Conservation (phyloP, 2,329 filamentous ascomycete genomes). For the Esteya vermicola region DNA sequence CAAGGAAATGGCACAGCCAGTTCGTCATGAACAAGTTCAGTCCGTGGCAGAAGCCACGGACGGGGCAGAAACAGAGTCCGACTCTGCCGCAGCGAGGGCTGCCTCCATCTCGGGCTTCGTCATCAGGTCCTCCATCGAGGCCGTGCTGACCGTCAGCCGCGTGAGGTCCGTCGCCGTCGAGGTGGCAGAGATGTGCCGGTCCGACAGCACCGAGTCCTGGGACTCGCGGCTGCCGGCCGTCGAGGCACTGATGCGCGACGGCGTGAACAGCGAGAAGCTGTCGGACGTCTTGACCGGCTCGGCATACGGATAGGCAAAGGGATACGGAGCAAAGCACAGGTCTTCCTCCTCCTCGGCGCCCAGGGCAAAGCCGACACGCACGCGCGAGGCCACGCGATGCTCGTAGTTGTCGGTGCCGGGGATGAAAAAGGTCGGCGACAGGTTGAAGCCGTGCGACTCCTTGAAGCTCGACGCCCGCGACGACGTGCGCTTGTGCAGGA, state of each 20-base stretch:
- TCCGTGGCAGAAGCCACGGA: background rate
- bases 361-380: conserved; percentile 8
- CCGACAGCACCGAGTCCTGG: conserved; percentile 29
- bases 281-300: conserved; percentile 21
- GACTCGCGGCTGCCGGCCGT: conserved; percentile 37
- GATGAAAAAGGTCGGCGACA: conserved; percentile 49
- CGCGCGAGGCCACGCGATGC: background rate
- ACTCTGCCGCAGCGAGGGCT: too few species aligned
- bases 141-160: conserved; percentile 37
- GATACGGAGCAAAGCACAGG: conserved; percentile 19
- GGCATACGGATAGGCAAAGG: conserved; percentile 20
- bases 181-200: conserved; percentile 37
- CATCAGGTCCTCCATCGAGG: conserved; percentile 21
- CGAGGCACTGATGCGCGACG: conserved; percentile 37
- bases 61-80: background rate
- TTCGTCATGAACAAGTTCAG: background rate
- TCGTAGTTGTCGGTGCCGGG: conserved; percentile 34
- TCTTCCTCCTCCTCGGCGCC: conserved; percentile 17
- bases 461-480: conserved; percentile 41
- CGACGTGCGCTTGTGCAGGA: conserved; percentile 22
- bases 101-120: conserved; percentile 7
- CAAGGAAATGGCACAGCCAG: background rate
- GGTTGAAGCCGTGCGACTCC: conserved; percentile 42
- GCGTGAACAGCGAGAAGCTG: conserved; percentile 17
- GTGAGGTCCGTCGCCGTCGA: conserved; percentile 40